phyloP scores from a whole-genome alignment of 2,329 filamentous ascomycete species.

The Amphichorda felina region DNA sequence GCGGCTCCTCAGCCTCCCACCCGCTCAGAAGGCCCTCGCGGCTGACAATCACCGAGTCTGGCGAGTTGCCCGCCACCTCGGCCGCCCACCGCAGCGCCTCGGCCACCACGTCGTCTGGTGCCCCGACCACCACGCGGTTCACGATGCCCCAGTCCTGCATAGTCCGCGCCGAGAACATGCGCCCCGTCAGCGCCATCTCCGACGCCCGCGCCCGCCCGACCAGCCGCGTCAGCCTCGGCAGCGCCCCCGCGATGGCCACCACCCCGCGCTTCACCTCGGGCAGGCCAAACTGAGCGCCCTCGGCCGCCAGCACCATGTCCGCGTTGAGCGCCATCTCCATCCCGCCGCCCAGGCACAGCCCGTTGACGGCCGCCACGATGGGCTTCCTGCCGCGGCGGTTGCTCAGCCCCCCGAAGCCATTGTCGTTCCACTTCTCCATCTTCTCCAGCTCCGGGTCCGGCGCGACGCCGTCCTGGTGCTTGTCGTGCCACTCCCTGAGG shows the following conservation, averaged over 20 bases:
- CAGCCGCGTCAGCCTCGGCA: conserved; percentile 53
- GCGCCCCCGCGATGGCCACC: conserved; percentile 56
- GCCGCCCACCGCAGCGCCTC: conserved; percentile 50
- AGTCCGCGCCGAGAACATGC: conserved; percentile 44
- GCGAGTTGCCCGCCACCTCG: conserved; percentile 53
- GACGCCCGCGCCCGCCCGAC: conserved; percentile 59
- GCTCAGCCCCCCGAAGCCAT: conserved; percentile 55
- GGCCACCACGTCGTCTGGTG: conserved; percentile 35
- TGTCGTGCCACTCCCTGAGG: conserved; percentile 48
- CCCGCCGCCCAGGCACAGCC: conserved; percentile 59
- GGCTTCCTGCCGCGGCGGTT: conserved; percentile 61
- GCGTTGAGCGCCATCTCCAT: conserved; percentile 66
- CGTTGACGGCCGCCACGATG: conserved; percentile 62
- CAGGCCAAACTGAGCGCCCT: conserved; percentile 49
- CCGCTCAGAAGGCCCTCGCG: conserved; percentile 60
- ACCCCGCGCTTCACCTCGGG: conserved; percentile 64
- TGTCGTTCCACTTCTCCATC: conserved; percentile 18
- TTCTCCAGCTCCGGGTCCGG: conserved; percentile 2
- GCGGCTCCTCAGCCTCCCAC: conserved; percentile 58
- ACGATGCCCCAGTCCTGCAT: conserved; percentile 56
- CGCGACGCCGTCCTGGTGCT: conserved; percentile 17
- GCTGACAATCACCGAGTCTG: conserved; percentile 65
- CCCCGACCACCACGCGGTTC: conserved; percentile 45
- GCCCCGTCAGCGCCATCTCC: conserved; percentile 58
- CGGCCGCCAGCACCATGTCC: conserved; percentile 56